Evolutionary conservation across 2,329 filamentous ascomycete species (phyloP), one percentile per base, ranked within the genome.

Genomic region (Teratosphaeria nubilosa): DNA sequence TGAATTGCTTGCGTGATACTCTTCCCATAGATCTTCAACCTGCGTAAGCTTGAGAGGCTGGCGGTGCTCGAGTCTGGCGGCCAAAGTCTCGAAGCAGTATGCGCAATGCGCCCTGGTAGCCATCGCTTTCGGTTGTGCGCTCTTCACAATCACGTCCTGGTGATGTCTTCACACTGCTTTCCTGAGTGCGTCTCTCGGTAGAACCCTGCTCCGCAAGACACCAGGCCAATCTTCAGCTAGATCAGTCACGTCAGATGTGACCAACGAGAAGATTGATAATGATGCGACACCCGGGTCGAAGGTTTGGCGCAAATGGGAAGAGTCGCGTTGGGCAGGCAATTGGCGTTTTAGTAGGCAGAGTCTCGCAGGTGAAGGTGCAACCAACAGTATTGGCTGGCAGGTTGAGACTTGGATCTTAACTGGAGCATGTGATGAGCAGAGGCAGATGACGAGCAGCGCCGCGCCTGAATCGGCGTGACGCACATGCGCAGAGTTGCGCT

Each of bases 81-180:
- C 81, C 41, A 99, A 84, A 48, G 81, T 80, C 75, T 99, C 94
- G 79, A 99, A 97, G 78, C 91, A 96, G 75, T 86, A 91, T 69
- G 92, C 85, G 74, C 91, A 96, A 75, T 97, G 92, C 60, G 86
- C 86, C 67, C 83, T 76, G 58, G 87, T 87, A 54, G 94, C 92
- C 92, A 97, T 97, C 34, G 32, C 13, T 45, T 22, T 10, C 4
- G 41, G 4, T 20, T 2, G 16, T 48, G n/a, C n/a, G n/a, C n/a
- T 20, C n/a, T 48, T 10, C 9, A 22, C 6, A n/a, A 16, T 48
- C 41, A 20, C n/a, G 9, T 22, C 16, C 16, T 16, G 41, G 16
- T 11, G 41, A 48, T 48, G 6, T 48, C 41, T 48, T 4, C 20
- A 7, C 20, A 41, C 34, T 41, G 16, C 16, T 41, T 5, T 14